Evolutionary conservation across 2,329 filamentous ascomycete genomes (phyloP).

Genomic region (Talaromyces rugulosus): DNA sequence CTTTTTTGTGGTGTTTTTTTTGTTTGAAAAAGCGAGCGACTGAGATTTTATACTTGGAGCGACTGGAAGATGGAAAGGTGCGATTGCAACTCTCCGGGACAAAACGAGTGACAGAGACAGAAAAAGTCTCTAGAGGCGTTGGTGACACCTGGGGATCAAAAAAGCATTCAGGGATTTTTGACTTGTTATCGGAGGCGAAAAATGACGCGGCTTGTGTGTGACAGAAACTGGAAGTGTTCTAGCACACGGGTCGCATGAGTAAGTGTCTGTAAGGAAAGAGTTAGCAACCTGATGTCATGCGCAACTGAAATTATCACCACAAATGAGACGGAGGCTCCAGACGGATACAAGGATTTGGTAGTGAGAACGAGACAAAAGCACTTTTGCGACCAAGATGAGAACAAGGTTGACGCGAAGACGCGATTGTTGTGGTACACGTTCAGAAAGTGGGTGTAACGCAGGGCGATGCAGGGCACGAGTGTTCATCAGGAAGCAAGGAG

Average conservation of each 20-base stretch:
- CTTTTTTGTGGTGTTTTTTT: slow-evolving; percentile 22
- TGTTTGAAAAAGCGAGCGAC: slow-evolving; percentile 40
- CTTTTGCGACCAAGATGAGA: background rate
- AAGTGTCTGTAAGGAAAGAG: background rate
- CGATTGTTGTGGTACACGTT: background rate
- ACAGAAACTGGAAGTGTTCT: background rate
- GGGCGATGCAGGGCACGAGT: background rate
- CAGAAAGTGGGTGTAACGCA: background rate
- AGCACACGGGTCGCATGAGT: background rate
- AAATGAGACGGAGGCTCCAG: background rate
- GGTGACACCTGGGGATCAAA: slow-evolving; percentile 28
- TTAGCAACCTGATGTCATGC: background rate
- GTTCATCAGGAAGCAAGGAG: background rate
- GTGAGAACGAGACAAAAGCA: background rate
- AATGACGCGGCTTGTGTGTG: background rate
- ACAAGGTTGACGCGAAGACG: background rate
- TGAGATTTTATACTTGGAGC: slow-evolving; percentile 38
- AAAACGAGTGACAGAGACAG: slow-evolving; percentile 29
- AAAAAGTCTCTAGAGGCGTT: slow-evolving; percentile 35
- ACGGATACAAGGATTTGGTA: background rate
- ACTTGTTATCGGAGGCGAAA: background rate
- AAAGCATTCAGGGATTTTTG: slow-evolving; percentile 25
- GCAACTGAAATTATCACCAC: background rate
- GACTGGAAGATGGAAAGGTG: slow-evolving; percentile 33
- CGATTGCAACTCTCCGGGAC: slow-evolving; percentile 27